Conservation (phyloP, 192 early-diverging fungal species). For the Haplosporangium gracile region DNA sequence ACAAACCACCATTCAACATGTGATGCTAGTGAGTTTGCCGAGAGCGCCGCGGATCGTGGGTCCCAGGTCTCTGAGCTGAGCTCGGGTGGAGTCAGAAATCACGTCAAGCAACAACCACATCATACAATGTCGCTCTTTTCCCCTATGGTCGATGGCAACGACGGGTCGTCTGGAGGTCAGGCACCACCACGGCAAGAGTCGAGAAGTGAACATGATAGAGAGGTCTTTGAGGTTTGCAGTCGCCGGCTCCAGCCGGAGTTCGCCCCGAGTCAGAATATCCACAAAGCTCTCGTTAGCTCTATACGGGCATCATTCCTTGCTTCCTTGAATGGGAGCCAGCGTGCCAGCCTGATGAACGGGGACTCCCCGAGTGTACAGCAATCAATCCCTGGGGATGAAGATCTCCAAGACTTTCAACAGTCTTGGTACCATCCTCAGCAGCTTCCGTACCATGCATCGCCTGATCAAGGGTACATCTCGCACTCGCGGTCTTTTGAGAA, state of each 20-base stretch:
- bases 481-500: not conserved
- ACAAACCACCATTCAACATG: not conserved
- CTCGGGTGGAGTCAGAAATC: not conserved
- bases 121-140: not conserved
- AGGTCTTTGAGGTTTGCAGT: slow-evolving; percentile 7
- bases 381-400: not conserved
- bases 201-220: slow-evolving; percentile 1
- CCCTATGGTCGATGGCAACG: not conserved
- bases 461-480: not conserved
- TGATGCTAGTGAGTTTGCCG: not conserved
- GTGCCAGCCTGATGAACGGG: not conserved
- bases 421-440: not conserved
- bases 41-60: not conserved
- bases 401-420: not conserved
- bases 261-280: not conserved
- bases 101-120: not conserved
- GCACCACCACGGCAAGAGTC: not conserved
- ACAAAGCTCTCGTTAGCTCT: slow-evolving; percentile 1
- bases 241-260: not conserved
- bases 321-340: not conserved
- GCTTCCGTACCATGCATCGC: not conserved
- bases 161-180: not conserved
- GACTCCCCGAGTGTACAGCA: not conserved
- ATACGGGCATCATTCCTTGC: slow-evolving; percentile 9
- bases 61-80: not conserved